Percentiles rank a stretch among this genome's conserved stretches.
Evolutionary conservation across 2,329 filamentous ascomycete genomes (phyloP).

Genomic region (Arthrobotrys megalospora): DNA sequence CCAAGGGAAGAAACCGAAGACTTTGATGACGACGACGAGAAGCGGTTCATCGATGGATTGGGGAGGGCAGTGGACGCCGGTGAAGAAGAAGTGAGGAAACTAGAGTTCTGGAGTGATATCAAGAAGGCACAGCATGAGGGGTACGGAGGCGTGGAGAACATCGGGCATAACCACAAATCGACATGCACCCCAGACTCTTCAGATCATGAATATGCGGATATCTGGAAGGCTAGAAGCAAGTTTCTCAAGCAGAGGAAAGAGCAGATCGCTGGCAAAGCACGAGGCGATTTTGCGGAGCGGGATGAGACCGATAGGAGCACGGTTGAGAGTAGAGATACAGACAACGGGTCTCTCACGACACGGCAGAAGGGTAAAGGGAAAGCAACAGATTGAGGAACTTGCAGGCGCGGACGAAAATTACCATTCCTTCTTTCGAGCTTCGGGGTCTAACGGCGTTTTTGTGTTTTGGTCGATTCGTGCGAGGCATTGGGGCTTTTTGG

Average conservation of each 20-base stretch:
- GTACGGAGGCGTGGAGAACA: slow-evolving; percentile 48
- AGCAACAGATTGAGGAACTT: slow-evolving; percentile 35
- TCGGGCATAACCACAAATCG: slow-evolving; percentile 8
- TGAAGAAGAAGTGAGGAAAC: slow-evolving; percentile 82
- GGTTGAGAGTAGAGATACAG: slow-evolving; percentile 44
- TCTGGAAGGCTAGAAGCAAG: slow-evolving; percentile 49
- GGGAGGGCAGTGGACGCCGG: slow-evolving; percentile 81
- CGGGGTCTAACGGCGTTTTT: slow-evolving; percentile 30
- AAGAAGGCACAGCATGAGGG: slow-evolving; percentile 70
- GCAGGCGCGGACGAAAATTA: not conserved
- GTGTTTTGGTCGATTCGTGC: slow-evolving; percentile 1
- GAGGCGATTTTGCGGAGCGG: slow-evolving; percentile 46
- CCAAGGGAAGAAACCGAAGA: slow-evolving; percentile 67
- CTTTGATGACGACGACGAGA: slow-evolving; percentile 67
- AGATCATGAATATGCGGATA: slow-evolving; percentile 50
- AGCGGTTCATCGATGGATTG: slow-evolving; percentile 77
- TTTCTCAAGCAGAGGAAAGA: slow-evolving; percentile 51
- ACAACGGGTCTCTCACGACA: slow-evolving; percentile 17
- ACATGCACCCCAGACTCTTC: slow-evolving; percentile 29
- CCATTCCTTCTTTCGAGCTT: slow-evolving; percentile 13
- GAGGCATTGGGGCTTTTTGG: slow-evolving; percentile 19
- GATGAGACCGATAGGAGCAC: slow-evolving; percentile 52
- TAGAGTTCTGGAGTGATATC: slow-evolving; percentile 91
- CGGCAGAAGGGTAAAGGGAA: slow-evolving; percentile 50
- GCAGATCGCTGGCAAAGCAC: slow-evolving; percentile 49